phyloP scores from a whole-genome alignment of 495 filamentous ascomycete genomes.

The Lepraria neglecta region DNA sequence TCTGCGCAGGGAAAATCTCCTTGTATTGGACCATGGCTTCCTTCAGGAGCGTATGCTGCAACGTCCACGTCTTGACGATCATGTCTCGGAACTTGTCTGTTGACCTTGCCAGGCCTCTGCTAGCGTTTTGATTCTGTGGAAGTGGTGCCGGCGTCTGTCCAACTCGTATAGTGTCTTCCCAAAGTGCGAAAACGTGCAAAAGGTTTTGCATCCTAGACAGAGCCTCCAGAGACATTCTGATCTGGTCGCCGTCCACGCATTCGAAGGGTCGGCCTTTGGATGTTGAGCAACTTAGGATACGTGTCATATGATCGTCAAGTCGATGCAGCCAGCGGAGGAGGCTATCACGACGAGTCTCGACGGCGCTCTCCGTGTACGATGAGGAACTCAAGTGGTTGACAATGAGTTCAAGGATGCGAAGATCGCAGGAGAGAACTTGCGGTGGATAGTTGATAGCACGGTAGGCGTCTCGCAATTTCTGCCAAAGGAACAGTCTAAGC shows the following conservation, averaged over 20 bases:
- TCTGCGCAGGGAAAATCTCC: conserved; percentile 52
- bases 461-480: conserved; percentile 80
- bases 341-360: conserved; percentile 56
- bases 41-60: conserved; percentile 68
- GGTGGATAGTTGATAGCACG: conserved; percentile 72
- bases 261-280: conserved; percentile 66
- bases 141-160: conserved; percentile 50
- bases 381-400: conserved; percentile 62
- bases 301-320: conserved; percentile 66
- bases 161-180: conserved; percentile 73
- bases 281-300: conserved; percentile 56
- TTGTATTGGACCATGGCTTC: conserved; percentile 64
- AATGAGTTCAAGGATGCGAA: conserved; percentile 77
- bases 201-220: conserved; percentile 61
- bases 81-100: conserved; percentile 75
- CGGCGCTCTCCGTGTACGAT: conserved; percentile 53
- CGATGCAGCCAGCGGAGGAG: conserved; percentile 70
- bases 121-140: conserved; percentile 40
- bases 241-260: conserved; percentile 71
- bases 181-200: conserved; percentile 69
- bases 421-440: conserved; percentile 77
- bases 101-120: conserved; percentile 46
- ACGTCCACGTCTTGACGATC: conserved; percentile 80
- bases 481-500: conserved; percentile 79
- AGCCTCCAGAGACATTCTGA: conserved; percentile 62